Evolutionary conservation across 2,329 filamentous ascomycete genomes (phyloP).

Genomic region (Trichoderma sp.): DNA sequence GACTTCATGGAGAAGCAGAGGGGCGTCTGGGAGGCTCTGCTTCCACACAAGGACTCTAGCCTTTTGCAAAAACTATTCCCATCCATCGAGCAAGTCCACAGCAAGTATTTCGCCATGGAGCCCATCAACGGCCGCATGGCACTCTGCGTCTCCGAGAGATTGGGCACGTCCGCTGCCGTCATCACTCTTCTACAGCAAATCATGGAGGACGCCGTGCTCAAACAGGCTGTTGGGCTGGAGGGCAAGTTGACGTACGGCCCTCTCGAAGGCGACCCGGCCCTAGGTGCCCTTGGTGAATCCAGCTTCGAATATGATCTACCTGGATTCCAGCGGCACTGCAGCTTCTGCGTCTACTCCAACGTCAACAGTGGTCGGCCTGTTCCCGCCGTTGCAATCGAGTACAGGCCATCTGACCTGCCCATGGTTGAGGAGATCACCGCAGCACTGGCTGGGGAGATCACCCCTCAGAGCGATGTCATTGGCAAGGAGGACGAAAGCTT

Average conservation of each 20-base stretch:
- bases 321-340: not conserved
- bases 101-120: conserved; percentile 36
- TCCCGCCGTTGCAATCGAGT: conserved; percentile 42
- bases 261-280: not conserved
- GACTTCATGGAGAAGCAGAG: conserved; percentile 3
- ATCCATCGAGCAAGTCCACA: conserved; percentile 41
- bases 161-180: conserved; percentile 43
- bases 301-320: conserved; percentile 37
- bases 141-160: conserved; percentile 41
- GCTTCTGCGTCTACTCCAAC: conserved; percentile 36
- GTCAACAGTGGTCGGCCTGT: conserved; percentile 24
- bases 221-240: conserved; percentile 36
- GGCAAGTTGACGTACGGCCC: conserved; percentile 34
- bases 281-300: conserved; percentile 12
- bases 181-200: conserved; percentile 38
- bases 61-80: conserved; percentile 34
- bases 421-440: conserved; percentile 36
- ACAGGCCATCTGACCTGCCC: conserved; percentile 45
- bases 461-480: not conserved
- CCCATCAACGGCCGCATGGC: conserved; percentile 42
- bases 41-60: not conserved
- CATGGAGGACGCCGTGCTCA: conserved; percentile 36
- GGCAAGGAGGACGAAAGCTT: not conserved
- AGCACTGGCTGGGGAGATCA: not conserved
- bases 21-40: not conserved